Conservation (phyloP, 2,329 filamentous ascomycete genomes). For the Fusarium compactum region DNA sequence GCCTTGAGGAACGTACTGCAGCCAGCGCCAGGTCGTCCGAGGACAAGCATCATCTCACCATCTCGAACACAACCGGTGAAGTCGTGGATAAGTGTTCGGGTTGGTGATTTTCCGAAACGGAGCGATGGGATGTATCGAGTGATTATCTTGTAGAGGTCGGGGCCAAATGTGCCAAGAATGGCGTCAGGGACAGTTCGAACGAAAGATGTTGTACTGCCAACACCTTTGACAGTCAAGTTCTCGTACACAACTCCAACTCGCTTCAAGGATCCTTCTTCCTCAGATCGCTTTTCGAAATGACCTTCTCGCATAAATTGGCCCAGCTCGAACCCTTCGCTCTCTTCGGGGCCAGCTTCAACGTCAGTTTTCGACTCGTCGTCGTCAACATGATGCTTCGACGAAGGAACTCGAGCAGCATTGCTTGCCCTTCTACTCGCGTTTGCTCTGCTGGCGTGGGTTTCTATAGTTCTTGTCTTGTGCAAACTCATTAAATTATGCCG, state of each 20-base stretch:
- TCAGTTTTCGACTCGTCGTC: slow-evolving; percentile 55
- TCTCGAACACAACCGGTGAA: slow-evolving; percentile 53
- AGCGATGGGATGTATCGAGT: slow-evolving; percentile 53
- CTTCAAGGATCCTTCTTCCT: slow-evolving; percentile 73
- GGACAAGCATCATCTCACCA: slow-evolving; percentile 56
- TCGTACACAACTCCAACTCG: slow-evolving; percentile 83
- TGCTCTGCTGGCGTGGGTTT: slow-evolving; percentile 48
- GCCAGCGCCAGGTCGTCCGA: slow-evolving; percentile 79
- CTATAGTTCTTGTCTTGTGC: slow-evolving; percentile 52
- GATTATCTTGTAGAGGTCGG: slow-evolving; percentile 78
- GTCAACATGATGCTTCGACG: slow-evolving; percentile 45
- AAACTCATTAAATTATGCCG: slow-evolving; percentile 52
- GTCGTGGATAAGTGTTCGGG: slow-evolving; percentile 48
- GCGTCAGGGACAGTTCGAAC: slow-evolving; percentile 80
- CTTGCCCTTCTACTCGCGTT: slow-evolving; percentile 19
- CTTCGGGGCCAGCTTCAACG: slow-evolving; percentile 25
- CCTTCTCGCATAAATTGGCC: slow-evolving; percentile 38
- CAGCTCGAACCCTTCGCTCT: slow-evolving; percentile 32
- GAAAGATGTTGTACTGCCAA: slow-evolving; percentile 74
- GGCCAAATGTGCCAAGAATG: slow-evolving; percentile 82
- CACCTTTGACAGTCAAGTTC: slow-evolving; percentile 79
- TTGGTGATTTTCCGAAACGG: slow-evolving; percentile 40
- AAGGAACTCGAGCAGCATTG: slow-evolving; percentile 22
- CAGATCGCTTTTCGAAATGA: slow-evolving; percentile 38
- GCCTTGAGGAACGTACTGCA: slow-evolving; percentile 83